Conservation (phyloP, 176 grass and related monocot genomes). For the Paspalum vaginatum region DNA sequence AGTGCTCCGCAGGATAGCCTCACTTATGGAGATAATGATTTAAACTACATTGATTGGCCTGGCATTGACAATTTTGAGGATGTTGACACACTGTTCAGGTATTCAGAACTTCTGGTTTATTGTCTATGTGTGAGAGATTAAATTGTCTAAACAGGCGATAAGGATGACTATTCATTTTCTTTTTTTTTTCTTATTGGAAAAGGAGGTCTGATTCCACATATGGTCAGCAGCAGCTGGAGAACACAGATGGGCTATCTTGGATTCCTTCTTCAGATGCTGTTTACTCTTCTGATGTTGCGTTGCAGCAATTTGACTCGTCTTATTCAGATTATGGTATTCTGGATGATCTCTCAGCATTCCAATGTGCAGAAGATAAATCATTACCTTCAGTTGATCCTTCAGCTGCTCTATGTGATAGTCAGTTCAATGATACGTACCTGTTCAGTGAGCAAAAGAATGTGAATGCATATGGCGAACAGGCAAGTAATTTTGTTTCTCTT, state of each 20-base stretch:
- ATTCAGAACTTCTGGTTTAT: constrained; percentile 28
- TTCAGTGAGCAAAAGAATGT: constrained; percentile 49
- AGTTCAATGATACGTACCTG: constrained; percentile 40
- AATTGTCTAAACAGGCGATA: neutral
- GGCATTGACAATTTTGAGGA: constrained; percentile 91
- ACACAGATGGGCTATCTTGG: constrained; percentile 70
- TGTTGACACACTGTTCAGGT: constrained; percentile 94
- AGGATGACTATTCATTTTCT: neutral
- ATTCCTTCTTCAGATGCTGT: constrained; percentile 73
- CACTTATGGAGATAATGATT: constrained; percentile 69
- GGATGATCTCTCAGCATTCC: constrained; percentile 55
- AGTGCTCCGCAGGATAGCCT: constrained; percentile 40
- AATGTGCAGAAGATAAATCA: constrained; percentile 49
- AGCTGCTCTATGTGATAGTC: constrained; percentile 41
- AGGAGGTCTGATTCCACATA: constrained; percentile 80
- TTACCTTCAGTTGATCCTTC: constrained; percentile 41
- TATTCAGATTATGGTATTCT: constrained; percentile 60
- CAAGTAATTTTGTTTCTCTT: constrained; percentile 33
- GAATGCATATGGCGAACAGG: constrained; percentile 53
- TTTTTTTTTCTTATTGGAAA: constrained; percentile 9
- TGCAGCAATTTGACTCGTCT: constrained; percentile 50
- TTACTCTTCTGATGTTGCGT: constrained; percentile 64
- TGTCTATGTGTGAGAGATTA: neutral
- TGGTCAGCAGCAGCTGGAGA: constrained; percentile 60
- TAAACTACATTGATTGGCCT: constrained; percentile 85